phyloP scores from a whole-genome alignment of 306 rosid species.

The Cucurbita maxima region DNA sequence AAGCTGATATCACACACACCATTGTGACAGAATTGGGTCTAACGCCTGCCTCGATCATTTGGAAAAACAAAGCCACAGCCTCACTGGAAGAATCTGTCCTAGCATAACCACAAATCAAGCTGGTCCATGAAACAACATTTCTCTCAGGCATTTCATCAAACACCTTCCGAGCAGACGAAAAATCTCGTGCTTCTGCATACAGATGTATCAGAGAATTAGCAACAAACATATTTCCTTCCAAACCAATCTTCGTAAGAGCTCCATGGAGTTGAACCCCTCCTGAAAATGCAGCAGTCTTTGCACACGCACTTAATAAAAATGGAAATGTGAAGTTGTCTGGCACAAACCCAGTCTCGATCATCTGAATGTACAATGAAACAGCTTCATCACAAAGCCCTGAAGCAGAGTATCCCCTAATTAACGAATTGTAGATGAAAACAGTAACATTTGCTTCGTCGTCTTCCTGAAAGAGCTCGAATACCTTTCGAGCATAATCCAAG shows the following conservation, averaged over 20 bases:
- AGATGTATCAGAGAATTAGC: slow-evolving; percentile 54
- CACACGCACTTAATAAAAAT: slow-evolving; percentile 41
- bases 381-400: slow-evolving; percentile 39
- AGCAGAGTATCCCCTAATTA: slow-evolving; percentile 54
- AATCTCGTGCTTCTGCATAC: slow-evolving; percentile 35
- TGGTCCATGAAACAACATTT: slow-evolving; percentile 82
- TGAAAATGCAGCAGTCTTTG: slow-evolving; percentile 31
- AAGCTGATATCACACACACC: slow-evolving; percentile 65
- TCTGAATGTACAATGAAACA: slow-evolving; percentile 27
- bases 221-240: slow-evolving; percentile 39
- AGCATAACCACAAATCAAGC: slow-evolving; percentile 65
- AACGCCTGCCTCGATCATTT: slow-evolving; percentile 43
- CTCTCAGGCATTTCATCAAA: slow-evolving; percentile 58
- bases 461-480: slow-evolving; percentile 21
- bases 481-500: slow-evolving; percentile 31
- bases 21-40: slow-evolving; percentile 47
- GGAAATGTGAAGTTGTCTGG: slow-evolving; percentile 72
- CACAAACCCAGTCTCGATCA: slow-evolving; percentile 30
- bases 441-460: slow-evolving; percentile 9
- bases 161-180: slow-evolving; percentile 41
- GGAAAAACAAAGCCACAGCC: slow-evolving; percentile 54
- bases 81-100: slow-evolving; percentile 29
- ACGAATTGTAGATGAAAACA: slow-evolving; percentile 34
- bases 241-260: slow-evolving; percentile 41
- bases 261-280: slow-evolving; percentile 65